Percentiles rank a stretch among this genome's conserved stretches.
Conservation (phyloP, 257 asterid species). For the Solanum ossicruentum region DNA sequence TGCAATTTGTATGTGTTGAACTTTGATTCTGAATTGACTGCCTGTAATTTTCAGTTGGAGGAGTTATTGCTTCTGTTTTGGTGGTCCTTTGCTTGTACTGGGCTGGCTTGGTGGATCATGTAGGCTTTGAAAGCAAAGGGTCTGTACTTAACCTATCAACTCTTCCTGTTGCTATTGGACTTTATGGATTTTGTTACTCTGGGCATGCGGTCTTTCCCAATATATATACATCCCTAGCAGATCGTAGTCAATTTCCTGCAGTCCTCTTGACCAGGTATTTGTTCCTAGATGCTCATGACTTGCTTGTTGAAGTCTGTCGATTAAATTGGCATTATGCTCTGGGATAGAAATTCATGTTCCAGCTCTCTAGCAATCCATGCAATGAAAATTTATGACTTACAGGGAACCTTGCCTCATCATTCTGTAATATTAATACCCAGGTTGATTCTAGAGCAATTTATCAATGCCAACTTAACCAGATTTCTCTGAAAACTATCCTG, state of each 20-base stretch:
- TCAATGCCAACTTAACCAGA: not conserved
- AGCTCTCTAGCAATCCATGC: not conserved
- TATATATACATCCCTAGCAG: constrained; percentile 78
- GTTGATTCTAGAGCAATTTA: not conserved
- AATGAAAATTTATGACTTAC: not conserved
- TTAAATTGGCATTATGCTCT: not conserved
- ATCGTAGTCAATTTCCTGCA: constrained; percentile 60
- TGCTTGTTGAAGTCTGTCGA: not conserved
- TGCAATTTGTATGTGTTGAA: not conserved
- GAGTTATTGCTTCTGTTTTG: constrained; percentile 83
- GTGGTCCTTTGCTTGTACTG: constrained; percentile 76
- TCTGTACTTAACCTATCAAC: constrained; percentile 57
- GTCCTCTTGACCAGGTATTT: constrained; percentile 68
- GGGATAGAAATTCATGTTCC: not conserved
- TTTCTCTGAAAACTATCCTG: not conserved
- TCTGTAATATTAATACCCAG: not conserved
- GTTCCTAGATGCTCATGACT: not conserved
- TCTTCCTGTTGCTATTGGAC: constrained; percentile 92
- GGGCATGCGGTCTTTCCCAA: constrained; percentile 98
- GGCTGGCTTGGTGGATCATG: constrained; percentile 76
- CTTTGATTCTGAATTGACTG: not conserved
- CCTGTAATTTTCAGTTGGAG: constrained; percentile 54
- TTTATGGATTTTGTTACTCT: constrained; percentile 90
- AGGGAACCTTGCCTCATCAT: not conserved
- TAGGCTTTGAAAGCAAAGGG: constrained; percentile 44